Percentiles rank a stretch among this genome's conserved stretches.
Conservation (phyloP, 2,329 filamentous ascomycete genomes). For the Teratosphaeria viscida region DNA sequence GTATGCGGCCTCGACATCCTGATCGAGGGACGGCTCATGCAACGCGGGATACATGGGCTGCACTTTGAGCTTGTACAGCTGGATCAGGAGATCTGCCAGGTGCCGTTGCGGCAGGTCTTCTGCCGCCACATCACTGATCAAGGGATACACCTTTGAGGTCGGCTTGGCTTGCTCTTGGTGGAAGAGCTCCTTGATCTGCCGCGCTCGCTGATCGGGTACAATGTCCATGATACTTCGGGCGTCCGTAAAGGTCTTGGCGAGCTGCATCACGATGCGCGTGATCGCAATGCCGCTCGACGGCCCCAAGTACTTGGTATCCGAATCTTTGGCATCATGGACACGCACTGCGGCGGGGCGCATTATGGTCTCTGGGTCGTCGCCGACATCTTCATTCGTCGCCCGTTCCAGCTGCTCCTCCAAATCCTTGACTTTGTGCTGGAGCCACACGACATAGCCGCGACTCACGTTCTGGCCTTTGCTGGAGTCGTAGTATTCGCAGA, state of each 20-base stretch:
- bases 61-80: constrained; percentile 79
- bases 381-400: constrained; percentile 65
- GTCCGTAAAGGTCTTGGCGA: constrained; percentile 87
- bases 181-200: constrained; percentile 59
- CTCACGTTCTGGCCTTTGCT: constrained; percentile 76
- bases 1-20: constrained; percentile 73
- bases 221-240: constrained; percentile 86
- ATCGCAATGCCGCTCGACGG: constrained; percentile 94
- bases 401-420: constrained; percentile 74
- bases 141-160: constrained; percentile 74
- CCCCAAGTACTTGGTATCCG: constrained; percentile 81
- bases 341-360: constrained; percentile 79
- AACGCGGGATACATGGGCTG: constrained; percentile 81
- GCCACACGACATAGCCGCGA: constrained; percentile 80
- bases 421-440: constrained; percentile 75
- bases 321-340: constrained; percentile 75
- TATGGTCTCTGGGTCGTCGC: constrained; percentile 68
- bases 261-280: constrained; percentile 88
- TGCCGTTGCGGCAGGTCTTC: constrained; percentile 61
- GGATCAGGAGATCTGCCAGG: constrained; percentile 67
- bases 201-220: constrained; percentile 62
- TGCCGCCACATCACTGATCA: constrained; percentile 77
- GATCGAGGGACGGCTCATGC: constrained; percentile 69
- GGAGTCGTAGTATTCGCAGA: constrained; percentile 93
- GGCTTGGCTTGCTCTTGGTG: constrained; percentile 54